These are phyloP conservation scores for Yamadazyma paraphyllophila DNA, from an alignment of 805 yeast genomes.

Conservation along the genomic window DNA sequence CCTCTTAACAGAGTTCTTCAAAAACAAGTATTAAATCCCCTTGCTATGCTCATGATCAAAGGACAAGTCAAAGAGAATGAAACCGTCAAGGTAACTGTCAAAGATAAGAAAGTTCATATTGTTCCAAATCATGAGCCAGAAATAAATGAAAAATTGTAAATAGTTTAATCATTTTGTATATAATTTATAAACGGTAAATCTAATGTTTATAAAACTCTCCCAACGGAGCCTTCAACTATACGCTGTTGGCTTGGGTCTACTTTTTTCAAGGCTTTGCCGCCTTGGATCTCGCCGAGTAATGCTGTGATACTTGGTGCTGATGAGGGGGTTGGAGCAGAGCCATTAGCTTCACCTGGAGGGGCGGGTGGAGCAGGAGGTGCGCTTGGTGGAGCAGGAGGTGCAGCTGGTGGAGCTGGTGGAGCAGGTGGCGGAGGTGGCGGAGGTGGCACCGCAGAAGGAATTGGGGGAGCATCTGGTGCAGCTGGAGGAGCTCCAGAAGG, in stretches of 20 bases:
- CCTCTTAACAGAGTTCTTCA: slow-evolving; percentile 91
- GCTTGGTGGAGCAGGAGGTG: slow-evolving; percentile 26
- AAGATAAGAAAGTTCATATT: slow-evolving; percentile 24
- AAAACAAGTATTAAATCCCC: slow-evolving; percentile 78
- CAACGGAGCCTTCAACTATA: slow-evolving; percentile 48
- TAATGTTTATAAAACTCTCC: slow-evolving; percentile 39
- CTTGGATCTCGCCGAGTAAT: slow-evolving; percentile 54
- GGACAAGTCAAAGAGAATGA: slow-evolving; percentile 62
- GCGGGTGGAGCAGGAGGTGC: slow-evolving; percentile 22
- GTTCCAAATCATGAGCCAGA: slow-evolving; percentile 29
- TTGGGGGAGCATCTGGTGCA: slow-evolving; percentile 19
- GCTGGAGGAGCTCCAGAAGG: slow-evolving; percentile 20
- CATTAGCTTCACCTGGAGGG: slow-evolving; percentile 29
- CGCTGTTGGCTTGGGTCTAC: slow-evolving; percentile 50
- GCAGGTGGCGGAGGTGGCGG: slow-evolving; percentile 26
- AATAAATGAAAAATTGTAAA: neutral
- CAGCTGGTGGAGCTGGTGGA: slow-evolving; percentile 23
- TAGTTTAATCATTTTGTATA: neutral
- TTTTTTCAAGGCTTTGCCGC: slow-evolving; percentile 50
- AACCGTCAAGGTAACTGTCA: slow-evolving; percentile 26
- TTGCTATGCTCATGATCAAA: slow-evolving; percentile 75
- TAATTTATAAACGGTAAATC: neutral
- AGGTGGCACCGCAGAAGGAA: slow-evolving; percentile 13
- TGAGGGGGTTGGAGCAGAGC: slow-evolving; percentile 25
- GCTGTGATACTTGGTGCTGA: slow-evolving; percentile 43